These are phyloP conservation scores for Glonium stellatum DNA, from an alignment of 495 filamentous ascomycete species.

Conservation along the genomic window DNA sequence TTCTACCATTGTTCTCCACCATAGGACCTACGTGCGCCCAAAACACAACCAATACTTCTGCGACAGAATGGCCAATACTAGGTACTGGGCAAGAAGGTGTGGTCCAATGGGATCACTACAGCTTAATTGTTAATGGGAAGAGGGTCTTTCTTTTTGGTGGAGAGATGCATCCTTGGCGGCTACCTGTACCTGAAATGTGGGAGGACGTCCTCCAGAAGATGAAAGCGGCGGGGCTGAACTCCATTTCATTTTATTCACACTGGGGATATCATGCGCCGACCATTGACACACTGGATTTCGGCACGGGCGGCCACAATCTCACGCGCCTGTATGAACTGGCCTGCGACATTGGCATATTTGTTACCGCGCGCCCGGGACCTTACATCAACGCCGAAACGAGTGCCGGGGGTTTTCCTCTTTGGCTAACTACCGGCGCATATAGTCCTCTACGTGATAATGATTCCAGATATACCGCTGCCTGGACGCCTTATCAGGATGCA, in stretches of 20 bases:
- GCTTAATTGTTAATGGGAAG: slow-evolving; percentile 50
- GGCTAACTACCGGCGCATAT: too few species aligned
- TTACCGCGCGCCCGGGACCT: slow-evolving; percentile 52
- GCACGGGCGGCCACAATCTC: slow-evolving; percentile 48
- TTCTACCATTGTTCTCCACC: too few species aligned
- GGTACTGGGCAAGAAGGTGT: slow-evolving; percentile 47
- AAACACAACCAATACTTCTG: not conserved
- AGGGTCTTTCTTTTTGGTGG: slow-evolving; percentile 52
- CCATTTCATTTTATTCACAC: slow-evolving; percentile 51
- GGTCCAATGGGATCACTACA: slow-evolving; percentile 55
- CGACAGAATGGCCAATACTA: slow-evolving; percentile 41
- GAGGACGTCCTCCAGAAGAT: slow-evolving; percentile 56
- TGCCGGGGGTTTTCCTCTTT: too few species aligned
- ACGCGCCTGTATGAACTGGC: slow-evolving; percentile 50
- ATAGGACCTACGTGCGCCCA: too few species aligned
- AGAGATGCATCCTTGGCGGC: slow-evolving; percentile 52
- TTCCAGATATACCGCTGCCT: too few species aligned
- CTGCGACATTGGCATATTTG: slow-evolving; percentile 50
- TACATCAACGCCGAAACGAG: slow-evolving; percentile 49
- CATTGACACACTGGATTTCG: slow-evolving; percentile 47
- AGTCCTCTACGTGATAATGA: too few species aligned
- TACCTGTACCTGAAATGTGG: slow-evolving; percentile 55
- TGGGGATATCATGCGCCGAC: slow-evolving; percentile 51
- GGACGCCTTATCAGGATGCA: too few species aligned
- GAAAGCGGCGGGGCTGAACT: slow-evolving; percentile 52